Evolutionary conservation across 2,329 filamentous ascomycete genomes (phyloP), one percentile per base, ranked within the genome.

Genomic region (Penicillium freii): DNA sequence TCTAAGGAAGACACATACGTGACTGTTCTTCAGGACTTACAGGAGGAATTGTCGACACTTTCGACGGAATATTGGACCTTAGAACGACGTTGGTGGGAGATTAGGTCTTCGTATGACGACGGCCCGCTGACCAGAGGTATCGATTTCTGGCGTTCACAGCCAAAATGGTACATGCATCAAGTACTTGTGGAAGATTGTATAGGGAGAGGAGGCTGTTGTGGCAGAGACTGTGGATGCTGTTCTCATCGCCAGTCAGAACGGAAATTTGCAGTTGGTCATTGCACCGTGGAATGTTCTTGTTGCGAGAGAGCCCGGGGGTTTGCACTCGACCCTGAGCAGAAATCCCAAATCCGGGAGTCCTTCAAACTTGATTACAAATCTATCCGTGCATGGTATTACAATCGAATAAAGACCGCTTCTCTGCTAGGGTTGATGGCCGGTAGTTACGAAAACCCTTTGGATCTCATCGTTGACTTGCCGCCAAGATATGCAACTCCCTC

Each of bases 121-220:
- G 5, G 25, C 36, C 48, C 25, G 25, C 25, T 51, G 36, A 31
- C 34, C n/a, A 59, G 51, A 50, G 56, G 36, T 15, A 49, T 58
- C 25, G 31, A 58, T 23, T 39, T 42, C 19, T 58, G 51, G 45
- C 51, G 56, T 7, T 50, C 51, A 46, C 39, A 54, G 42, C 51
- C 51, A 33, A 48, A 38, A 46, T 58, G 45, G 55, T 57, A 57
- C 3, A 53, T 57, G 23, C 51, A 58, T 42, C 23, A 11, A 29
- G 36, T 43, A 5, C 44, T 58, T 54, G 8, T 17, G 4, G 29
- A 54, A 29, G 51, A 58, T 53, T 58, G 51, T 10, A 13, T 23
- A 2, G 31, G 38, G 15, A 49, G 51, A 21, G 34, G 31, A 23
- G 56, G 51, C 9, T 58, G 51, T 34, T 54, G 51, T 47, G 38